Evolutionary conservation across 495 filamentous ascomycete species (phyloP).

Genomic region (Hypoxylon crocopeplum): DNA sequence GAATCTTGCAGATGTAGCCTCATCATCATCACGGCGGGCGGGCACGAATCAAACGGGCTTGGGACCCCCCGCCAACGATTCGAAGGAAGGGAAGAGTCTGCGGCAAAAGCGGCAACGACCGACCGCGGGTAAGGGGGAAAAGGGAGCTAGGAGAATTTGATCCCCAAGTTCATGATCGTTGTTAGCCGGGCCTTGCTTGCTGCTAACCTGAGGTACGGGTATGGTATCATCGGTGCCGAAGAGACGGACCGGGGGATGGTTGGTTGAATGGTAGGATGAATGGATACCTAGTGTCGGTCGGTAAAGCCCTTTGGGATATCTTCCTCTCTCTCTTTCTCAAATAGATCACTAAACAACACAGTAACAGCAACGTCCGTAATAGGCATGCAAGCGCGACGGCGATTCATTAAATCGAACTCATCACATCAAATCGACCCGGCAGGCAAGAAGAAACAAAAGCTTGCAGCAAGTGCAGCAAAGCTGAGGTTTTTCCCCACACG

Average conservation of each 20-base stretch:
- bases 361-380: no score
- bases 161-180: neutral
- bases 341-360: no score
- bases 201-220: conserved; percentile 11
- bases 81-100: conserved; percentile 3
- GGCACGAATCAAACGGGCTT: conserved; percentile 31
- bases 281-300: no score
- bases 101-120: conserved; percentile 32
- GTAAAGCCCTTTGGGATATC: no score
- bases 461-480: no score
- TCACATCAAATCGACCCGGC: conserved; percentile 3
- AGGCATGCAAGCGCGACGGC: no score
- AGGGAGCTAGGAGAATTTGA: no score
- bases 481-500: conserved; percentile 18
- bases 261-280: no score
- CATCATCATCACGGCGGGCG: conserved; percentile 34
- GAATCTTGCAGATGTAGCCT: conserved; percentile 27
- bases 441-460: conserved; percentile 2
- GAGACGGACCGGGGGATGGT: no score
- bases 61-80: conserved; percentile 6
- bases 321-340: no score
- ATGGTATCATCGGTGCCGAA: conserved; percentile 2
- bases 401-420: no score
- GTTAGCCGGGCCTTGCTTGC: neutral
- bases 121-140: conserved; percentile 23